Percentiles rank a stretch among this genome's conserved stretches.
Conservation (phyloP, 345 rosid genomes). For the Bruguiera gymnorhiza region DNA sequence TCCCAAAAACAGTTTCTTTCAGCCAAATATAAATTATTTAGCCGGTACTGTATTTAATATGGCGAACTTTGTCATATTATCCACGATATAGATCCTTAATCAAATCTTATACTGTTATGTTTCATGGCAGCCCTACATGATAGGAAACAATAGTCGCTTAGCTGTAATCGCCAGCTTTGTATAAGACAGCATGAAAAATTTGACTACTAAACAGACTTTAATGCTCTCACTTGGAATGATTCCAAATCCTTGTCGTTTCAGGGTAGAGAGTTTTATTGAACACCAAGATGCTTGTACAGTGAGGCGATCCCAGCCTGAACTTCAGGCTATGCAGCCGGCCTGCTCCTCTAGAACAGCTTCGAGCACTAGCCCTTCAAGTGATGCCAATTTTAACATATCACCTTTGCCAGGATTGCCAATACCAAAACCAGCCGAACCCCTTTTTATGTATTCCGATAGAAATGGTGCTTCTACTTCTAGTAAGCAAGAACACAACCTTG, state of each 20-base stretch:
- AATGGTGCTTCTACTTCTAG: conserved; percentile 23
- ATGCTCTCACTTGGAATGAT: conserved; percentile 15
- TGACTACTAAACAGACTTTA: background rate
- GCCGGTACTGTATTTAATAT: conserved; percentile 7
- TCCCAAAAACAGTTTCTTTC: conserved; percentile 23
- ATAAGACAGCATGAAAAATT: conserved; percentile 19
- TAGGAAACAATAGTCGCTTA: conserved; percentile 1
- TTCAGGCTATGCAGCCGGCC: conserved; percentile 39
- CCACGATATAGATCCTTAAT: conserved; percentile 21
- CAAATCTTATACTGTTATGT: conserved; percentile 36
- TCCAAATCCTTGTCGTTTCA: conserved; percentile 16
- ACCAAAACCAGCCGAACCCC: conserved; percentile 21
- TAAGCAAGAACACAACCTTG: conserved; percentile 46
- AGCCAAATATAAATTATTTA: conserved; percentile 10
- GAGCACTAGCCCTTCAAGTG: conserved; percentile 68
- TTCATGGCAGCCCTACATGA: conserved; percentile 41
- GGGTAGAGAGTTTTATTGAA: conserved; percentile 87
- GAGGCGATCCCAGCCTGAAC: conserved; percentile 48
- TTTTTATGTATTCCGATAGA: conserved; percentile 21
- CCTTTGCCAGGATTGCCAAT: conserved; percentile 28
- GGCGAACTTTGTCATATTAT: conserved; percentile 23
- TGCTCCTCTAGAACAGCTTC: conserved; percentile 74
- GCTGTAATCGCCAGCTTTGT: conserved; percentile 9
- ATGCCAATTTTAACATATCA: conserved; percentile 50
- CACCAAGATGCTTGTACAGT: conserved; percentile 75